Evolutionary conservation across 2,329 filamentous ascomycete species (phyloP), one percentile per base, ranked within the genome.

Genomic region (Emergomyces orientalis): DNA sequence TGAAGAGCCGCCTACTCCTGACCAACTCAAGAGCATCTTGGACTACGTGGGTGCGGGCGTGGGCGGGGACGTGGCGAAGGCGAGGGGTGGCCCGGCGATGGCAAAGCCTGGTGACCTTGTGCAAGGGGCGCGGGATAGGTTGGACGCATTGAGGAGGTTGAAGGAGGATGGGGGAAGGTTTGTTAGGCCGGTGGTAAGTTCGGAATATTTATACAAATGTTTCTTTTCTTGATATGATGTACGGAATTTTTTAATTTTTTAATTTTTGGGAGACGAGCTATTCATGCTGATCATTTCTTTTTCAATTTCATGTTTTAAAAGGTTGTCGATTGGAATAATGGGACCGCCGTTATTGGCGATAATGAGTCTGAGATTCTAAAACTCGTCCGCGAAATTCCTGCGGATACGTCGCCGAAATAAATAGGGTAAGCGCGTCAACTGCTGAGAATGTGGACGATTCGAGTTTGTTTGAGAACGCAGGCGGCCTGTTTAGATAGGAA

Each of bases 241-340:
- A 27, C 47, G 3, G 9, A 14, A 13, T 22, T 60, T 64, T 54
- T 45, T 37, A 61, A 62, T 59, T 5, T 32, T 60, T 45, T 61
- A 56, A 8, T 32, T 55, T 49, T 22, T 3, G 60, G 14, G 25
- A 52, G 65, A 61, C 65, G 2, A 14, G 17, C 1, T n/a, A 45
- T 73, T 1, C 39, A 14, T 19, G 37, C 62, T 41, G 32, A 47
- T 57, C 17, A 62, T 49, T 66, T 49, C 14, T 9, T n/a, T 25
- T 60, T 65, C 52, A 41, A 37, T 61, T 62, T 59, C 3, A 47
- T n/a, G n/a, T n/a, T 65, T 61, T 63, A 72, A 11, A 66, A 75
- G 77, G 76, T 88, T 63, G 93, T 97, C 60, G 93, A 97, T 74
- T 97, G 94, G 94, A 90, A 88, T 73, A 92, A 93, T 74, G 94